A percentile compares a stretch with the other conserved stretches of the same genome.
phyloP scores from a whole-genome alignment of 2,329 filamentous ascomycete species.

The Parafenestella ontariensis region DNA sequence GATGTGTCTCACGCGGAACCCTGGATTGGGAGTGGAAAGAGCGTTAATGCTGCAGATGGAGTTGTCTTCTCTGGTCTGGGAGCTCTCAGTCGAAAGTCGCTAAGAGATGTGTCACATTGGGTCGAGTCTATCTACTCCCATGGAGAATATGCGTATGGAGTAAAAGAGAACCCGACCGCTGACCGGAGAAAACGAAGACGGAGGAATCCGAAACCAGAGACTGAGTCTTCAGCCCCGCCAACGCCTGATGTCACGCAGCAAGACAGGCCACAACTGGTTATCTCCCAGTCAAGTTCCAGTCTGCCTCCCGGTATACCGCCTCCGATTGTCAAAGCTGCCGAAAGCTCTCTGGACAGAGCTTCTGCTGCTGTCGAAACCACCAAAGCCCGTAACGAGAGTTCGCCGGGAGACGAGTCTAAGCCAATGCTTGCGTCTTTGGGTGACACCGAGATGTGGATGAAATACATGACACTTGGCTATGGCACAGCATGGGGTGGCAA shows the following conservation, averaged over 20 bases:
- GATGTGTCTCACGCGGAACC: conserved; percentile 42
- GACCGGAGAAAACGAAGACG: conserved; percentile 61
- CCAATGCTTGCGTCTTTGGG: conserved; percentile 48
- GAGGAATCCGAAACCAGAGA: conserved; percentile 35
- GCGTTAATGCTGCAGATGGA: conserved; percentile 77
- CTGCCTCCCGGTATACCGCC: conserved; percentile 53
- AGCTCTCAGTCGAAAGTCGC: conserved; percentile 71
- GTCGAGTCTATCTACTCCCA: conserved; percentile 86
- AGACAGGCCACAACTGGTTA: conserved; percentile 3
- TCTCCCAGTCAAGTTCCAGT: conserved; percentile 8
- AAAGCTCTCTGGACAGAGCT: conserved; percentile 53
- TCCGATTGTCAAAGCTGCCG: conserved; percentile 55
- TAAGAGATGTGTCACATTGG: conserved; percentile 81
- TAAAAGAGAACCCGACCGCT: conserved; percentile 78
- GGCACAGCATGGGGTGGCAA: conserved; percentile 48
- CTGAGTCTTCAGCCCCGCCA: conserved; percentile 4
- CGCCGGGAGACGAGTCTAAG: conserved; percentile 22
- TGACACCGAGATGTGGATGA: conserved; percentile 58
- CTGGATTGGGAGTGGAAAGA: conserved; percentile 78
- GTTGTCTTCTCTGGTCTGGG: conserved; percentile 85
- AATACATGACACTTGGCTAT: conserved; percentile 60
- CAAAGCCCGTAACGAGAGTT: conserved; percentile 16
- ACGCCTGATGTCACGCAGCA: conserved; percentile 7
- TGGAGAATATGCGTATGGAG: conserved; percentile 84
- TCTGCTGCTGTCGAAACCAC: conserved; percentile 45